Evolutionary conservation across 805 yeast species (phyloP), one percentile per base, ranked within the genome.

Genomic region (Dipodascopsis tothii): DNA sequence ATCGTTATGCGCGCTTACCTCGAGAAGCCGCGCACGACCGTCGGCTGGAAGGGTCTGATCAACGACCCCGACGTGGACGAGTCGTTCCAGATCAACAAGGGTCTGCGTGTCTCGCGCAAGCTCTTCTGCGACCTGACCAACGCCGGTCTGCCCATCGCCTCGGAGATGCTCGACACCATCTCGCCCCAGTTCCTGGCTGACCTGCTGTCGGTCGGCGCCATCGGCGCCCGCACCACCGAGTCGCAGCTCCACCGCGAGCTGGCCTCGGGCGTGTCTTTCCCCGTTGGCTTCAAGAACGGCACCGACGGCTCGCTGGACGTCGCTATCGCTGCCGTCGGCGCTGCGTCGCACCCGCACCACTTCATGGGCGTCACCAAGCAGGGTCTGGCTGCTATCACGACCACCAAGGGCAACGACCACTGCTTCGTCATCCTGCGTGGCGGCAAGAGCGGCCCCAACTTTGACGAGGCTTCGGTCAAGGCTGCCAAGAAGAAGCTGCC

Each of bases 181-280:
- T 84, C 95, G 27, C 98, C 98, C 17, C 98, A 90, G 73, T 90
- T 75, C 74, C 74, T 90, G 55, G 80, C 90, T 21, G 98, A 92
- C 65, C 73, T 88, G 57, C 74, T 90, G 54, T 82, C 94, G 27
- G 79, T 90, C 56, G 98, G 98, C 60, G 98, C 98, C 48, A 88
- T 90, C 67, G 98, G 98, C 62, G 98, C 98, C 45, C 81, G 98
- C 72, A 90, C 98, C 46, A 90, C 98, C 38, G 98, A 90, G 70
- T 90, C 96, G 35, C 98, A 90, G 68, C 77, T 90, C 49, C 98
- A 90, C 71, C 81, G 98, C 69, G 98, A 90, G 69, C 77, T 90
- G 58, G 94, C 97, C 18, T 88, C 96, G 5, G 98, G 98, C 42
- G 73, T 92, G 50, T 84, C 95, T n/a, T 90, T 90, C 90, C 98